phyloP scores from a whole-genome alignment of 441 rosid genomes.

The Macaranga tanarius region DNA sequence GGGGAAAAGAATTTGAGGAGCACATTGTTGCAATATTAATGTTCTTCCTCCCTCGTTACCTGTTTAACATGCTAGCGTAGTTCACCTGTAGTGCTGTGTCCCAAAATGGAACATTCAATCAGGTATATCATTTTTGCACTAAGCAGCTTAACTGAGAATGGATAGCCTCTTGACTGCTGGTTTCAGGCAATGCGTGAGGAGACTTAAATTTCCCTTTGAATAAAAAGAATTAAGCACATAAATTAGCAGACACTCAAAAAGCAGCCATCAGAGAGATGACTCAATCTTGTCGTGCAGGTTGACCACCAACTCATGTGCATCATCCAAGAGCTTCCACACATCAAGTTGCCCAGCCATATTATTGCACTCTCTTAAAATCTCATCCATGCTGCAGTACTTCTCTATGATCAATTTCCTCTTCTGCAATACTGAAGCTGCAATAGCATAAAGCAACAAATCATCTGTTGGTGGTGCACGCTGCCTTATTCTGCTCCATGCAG shows the following conservation, averaged over 20 bases:
- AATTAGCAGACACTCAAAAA: conserved; percentile 15
- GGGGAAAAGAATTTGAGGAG: neutral
- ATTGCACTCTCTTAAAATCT: conserved; percentile 90
- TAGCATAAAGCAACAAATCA: conserved; percentile 80
- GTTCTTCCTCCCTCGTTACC: neutral
- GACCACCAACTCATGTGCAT: conserved; percentile 83
- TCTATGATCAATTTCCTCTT: conserved; percentile 84
- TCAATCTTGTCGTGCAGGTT: conserved; percentile 79
- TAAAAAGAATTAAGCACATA: conserved; percentile 15
- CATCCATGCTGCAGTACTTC: conserved; percentile 91
- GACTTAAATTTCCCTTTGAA: conserved; percentile 9
- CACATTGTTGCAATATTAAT: neutral
- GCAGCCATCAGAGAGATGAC: conserved; percentile 37
- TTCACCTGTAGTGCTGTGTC: neutral
- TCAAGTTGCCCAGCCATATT: conserved; percentile 94
- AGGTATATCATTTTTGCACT: neutral
- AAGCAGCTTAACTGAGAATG: conserved; percentile 3
- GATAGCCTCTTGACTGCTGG: conserved; percentile 3
- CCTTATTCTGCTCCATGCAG: conserved; percentile 79
- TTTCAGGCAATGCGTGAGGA: conserved; percentile 10
- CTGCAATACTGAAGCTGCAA: conserved; percentile 88
- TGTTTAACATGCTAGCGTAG: neutral
- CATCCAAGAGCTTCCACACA: conserved; percentile 91
- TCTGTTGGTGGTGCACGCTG: conserved; percentile 85
- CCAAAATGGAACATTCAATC: neutral